A percentile compares a stretch with the other conserved stretches of the same genome.
phyloP scores from a whole-genome alignment of 306 rosid species.

The Cicer chorassanicum region DNA sequence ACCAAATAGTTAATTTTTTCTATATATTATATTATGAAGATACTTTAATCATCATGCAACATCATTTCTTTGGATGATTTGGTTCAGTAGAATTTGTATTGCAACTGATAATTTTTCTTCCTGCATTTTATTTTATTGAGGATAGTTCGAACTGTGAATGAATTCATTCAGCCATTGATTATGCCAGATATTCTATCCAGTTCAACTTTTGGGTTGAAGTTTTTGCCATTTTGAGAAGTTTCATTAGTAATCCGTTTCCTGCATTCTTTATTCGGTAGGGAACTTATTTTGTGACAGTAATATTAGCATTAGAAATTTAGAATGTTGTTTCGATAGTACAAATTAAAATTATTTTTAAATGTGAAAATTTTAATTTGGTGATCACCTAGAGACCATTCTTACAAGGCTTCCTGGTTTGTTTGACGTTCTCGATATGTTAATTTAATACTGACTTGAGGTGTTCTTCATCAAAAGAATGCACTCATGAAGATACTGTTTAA shows the following conservation, averaged over 20 bases:
- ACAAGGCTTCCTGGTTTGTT: too few species aligned
- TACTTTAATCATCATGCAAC: not conserved
- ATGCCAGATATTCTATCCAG: not conserved
- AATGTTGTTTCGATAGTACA: too few species aligned
- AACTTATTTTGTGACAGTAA: too few species aligned
- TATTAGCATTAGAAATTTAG: too few species aligned
- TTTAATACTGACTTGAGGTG: too few species aligned
- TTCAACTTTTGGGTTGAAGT: not conserved
- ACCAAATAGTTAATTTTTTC: not conserved
- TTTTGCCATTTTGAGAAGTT: constrained; percentile 4
- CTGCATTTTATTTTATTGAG: not conserved
- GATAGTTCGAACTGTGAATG: not conserved
- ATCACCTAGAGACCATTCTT: too few species aligned
- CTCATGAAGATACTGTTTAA: too few species aligned
- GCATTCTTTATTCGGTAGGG: not conserved
- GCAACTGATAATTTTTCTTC: not conserved
- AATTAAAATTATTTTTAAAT: too few species aligned
- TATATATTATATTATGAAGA: constrained; percentile 3
- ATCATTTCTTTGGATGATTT: constrained; percentile 22
- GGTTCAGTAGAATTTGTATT: constrained; percentile 30
- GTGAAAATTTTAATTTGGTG: too few species aligned
- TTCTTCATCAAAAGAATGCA: too few species aligned
- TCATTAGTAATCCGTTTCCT: not conserved
- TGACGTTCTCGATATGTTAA: too few species aligned
- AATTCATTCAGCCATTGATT: not conserved